Conservation (phyloP, 2,329 filamentous ascomycete species). For the Epichloe festucae region DNA sequence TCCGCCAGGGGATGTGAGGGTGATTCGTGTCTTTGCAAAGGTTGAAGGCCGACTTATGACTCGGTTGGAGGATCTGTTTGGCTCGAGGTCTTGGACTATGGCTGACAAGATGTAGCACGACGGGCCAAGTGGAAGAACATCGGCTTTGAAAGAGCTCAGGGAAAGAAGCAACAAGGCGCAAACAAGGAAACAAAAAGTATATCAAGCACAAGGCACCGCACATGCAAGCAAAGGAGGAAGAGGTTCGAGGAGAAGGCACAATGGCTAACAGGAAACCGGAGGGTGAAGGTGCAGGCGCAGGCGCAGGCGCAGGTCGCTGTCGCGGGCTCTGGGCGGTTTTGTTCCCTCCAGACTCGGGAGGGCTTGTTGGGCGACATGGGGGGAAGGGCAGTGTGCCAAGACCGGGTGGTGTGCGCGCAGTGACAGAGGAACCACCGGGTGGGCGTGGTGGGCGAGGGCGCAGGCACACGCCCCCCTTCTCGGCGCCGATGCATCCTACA, state of each 20-base stretch:
- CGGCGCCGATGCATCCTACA: not conserved
- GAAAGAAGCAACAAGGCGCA: not conserved
- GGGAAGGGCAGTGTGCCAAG: not conserved
- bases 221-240: not conserved
- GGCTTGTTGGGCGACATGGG: not conserved
- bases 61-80: constrained; percentile 2
- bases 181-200: not conserved
- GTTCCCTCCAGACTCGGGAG: not conserved
- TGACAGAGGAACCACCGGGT: not conserved
- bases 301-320: not conserved
- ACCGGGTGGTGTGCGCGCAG: not conserved
- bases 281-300: not conserved
- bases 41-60: not conserved
- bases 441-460: not conserved
- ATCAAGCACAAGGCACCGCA: not conserved
- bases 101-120: not conserved
- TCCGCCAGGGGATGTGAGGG: not conserved
- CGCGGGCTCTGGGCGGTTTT: constrained; percentile 1
- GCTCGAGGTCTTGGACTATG: not conserved
- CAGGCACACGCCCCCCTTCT: not conserved
- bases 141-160: not conserved
- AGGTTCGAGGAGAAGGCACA: not conserved
- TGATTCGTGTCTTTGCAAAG: constrained; percentile 2
- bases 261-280: not conserved
- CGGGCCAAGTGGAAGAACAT: not conserved